Percentiles rank a stretch among this genome's conserved stretches.
Conservation (phyloP, 805 yeast genomes). For the Jamesozyma spencerorum region DNA sequence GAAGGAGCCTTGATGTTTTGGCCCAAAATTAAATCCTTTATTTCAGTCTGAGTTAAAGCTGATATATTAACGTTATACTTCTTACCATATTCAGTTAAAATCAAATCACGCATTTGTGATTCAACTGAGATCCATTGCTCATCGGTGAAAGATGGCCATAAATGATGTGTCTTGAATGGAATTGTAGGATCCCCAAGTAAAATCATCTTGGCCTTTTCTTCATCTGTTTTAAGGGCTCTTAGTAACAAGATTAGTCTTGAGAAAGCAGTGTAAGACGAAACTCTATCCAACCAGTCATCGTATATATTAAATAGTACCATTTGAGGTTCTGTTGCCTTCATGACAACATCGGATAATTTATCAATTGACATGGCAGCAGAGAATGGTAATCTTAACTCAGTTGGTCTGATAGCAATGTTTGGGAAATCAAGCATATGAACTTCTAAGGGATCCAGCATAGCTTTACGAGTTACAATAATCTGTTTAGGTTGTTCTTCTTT, state of each 20-base stretch:
- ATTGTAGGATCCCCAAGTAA: slow-evolving; percentile 67
- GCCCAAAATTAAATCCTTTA: slow-evolving; percentile 87
- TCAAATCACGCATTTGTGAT: slow-evolving; percentile 76
- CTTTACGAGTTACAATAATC: slow-evolving; percentile 79
- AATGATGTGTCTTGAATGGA: slow-evolving; percentile 63
- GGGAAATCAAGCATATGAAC: slow-evolving; percentile 97
- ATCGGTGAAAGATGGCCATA: slow-evolving; percentile 86
- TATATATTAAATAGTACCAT: slow-evolving; percentile 85
- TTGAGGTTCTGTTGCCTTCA: slow-evolving; percentile 84
- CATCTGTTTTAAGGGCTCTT: slow-evolving; percentile 70
- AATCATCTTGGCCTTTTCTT: slow-evolving; percentile 66
- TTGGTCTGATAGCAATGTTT: slow-evolving; percentile 76
- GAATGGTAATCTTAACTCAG: slow-evolving; percentile 85
- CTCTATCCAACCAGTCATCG: slow-evolving; percentile 84
- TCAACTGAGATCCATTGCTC: slow-evolving; percentile 93
- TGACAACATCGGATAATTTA: slow-evolving; percentile 65
- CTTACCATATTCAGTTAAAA: slow-evolving; percentile 74
- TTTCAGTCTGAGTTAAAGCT: slow-evolving; percentile 84
- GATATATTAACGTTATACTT: slow-evolving; percentile 79
- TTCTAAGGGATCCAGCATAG: slow-evolving; percentile 88
- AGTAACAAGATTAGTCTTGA: slow-evolving; percentile 76
- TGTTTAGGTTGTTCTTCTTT: slow-evolving; percentile 92
- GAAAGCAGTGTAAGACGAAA: slow-evolving; percentile 88
- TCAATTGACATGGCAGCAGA: slow-evolving; percentile 76
- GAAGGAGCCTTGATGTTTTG: slow-evolving; percentile 91